Conservation (phyloP, 2,329 filamentous ascomycete genomes). For the Trichoderma sp. region DNA sequence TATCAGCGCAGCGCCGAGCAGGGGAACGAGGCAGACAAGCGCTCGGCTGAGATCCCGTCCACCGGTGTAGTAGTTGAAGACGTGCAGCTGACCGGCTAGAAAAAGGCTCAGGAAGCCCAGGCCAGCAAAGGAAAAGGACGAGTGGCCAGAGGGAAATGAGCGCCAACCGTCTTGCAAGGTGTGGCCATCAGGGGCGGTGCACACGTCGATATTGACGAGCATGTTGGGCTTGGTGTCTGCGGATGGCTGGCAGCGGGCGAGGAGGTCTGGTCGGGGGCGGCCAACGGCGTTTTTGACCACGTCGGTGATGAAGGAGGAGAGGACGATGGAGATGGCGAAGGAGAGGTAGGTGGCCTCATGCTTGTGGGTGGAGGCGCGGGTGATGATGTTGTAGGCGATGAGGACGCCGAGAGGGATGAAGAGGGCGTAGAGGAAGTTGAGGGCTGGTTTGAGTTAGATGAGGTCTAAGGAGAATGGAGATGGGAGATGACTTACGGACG, state of each 20-base stretch:
- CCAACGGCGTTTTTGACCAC: slow-evolving; percentile 87
- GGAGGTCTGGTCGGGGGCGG: slow-evolving; percentile 63
- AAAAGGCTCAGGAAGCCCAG: slow-evolving; percentile 74
- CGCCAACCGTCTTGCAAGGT: slow-evolving; percentile 80
- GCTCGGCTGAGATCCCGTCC: slow-evolving; percentile 57
- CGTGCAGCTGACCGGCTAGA: slow-evolving; percentile 65
- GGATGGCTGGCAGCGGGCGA: slow-evolving; percentile 77
- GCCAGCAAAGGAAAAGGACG: slow-evolving; percentile 76
- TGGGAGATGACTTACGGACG: slow-evolving; percentile 56
- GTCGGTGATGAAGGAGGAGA: slow-evolving; percentile 84
- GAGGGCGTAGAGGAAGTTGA: slow-evolving; percentile 79
- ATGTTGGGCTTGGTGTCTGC: slow-evolving; percentile 48
- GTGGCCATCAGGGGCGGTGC: slow-evolving; percentile 70
- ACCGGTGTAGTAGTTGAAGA: slow-evolving; percentile 51
- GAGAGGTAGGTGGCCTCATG: slow-evolving; percentile 83
- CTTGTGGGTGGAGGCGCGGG: slow-evolving; percentile 70
- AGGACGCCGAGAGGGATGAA: slow-evolving; percentile 70
- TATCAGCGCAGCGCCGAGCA: slow-evolving; percentile 66
- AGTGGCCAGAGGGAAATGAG: slow-evolving; percentile 80
- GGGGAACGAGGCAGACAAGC: slow-evolving; percentile 58
- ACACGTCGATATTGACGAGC: slow-evolving; percentile 67
- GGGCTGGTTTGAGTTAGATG: slow-evolving; percentile 44
- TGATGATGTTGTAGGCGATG: slow-evolving; percentile 62
- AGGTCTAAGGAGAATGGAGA: neutral
- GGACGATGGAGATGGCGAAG: slow-evolving; percentile 72